Evolutionary conservation across 2,329 filamentous ascomycete species (phyloP).

Genomic region (Cryoendolithus antarcticus): DNA sequence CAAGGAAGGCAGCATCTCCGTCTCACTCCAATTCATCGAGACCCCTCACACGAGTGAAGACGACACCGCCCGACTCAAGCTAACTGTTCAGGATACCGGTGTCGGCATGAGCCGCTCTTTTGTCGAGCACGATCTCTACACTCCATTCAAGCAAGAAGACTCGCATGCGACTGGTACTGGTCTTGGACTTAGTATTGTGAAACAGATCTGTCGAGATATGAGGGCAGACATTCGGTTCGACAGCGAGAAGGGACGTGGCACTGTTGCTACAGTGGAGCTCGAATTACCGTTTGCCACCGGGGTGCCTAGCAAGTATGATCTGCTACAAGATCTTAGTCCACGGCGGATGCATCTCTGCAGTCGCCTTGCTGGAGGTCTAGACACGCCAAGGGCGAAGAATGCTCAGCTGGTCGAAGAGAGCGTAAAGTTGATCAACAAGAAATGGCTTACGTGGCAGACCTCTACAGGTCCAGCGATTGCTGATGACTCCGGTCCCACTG

Average conservation of each 20-base stretch:
- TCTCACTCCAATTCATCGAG: too few species aligned
- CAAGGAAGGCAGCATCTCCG: conserved; percentile 1
- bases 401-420: neutral
- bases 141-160: conserved; percentile 24
- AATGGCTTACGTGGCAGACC: conserved; percentile 1
- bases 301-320: neutral
- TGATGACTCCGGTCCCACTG: neutral
- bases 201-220: conserved; percentile 17
- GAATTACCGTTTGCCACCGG: neutral
- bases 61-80: conserved; percentile 1
- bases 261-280: conserved; percentile 9
- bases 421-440: neutral
- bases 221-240: conserved; percentile 16
- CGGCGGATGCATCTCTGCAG: neutral
- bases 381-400: too few species aligned
- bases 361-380: neutral
- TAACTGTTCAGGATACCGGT: conserved; percentile 19
- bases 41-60: conserved; percentile 6
- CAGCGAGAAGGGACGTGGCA: conserved; percentile 16
- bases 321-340: neutral
- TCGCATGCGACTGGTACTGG: conserved; percentile 22
- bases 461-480: neutral
- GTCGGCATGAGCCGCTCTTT: conserved; percentile 23
- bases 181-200: conserved; percentile 24
- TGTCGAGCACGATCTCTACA: conserved; percentile 18